Evolutionary conservation across 2,329 filamentous ascomycete genomes (phyloP), one percentile per base, ranked within the genome.

Genomic region (Trichoderma sp.): DNA sequence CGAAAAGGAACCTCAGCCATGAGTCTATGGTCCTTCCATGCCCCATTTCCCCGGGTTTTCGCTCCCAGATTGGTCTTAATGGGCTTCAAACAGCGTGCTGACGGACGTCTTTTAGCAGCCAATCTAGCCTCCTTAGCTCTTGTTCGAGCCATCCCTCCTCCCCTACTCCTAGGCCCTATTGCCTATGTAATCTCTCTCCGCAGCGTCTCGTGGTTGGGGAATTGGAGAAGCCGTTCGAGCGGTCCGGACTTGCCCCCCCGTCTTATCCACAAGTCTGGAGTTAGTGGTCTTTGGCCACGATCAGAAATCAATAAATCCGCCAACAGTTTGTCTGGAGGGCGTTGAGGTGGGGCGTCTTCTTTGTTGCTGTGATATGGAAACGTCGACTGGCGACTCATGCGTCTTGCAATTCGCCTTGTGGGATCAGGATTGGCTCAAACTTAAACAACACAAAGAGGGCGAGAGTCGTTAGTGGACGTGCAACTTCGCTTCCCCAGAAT

Each of bases 1-100:
- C 65, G 55, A 50, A 32, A 59, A 61, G 28, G 62, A 50, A 61
- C 15, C 8, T 32, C 26, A 32, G 26, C 53, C 53, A 68, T 12
- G 6, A 23, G 12, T 28, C 26, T 26, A 30, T 59, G 6, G 26
- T 13, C 23, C 64, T 58, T 67, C 32, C 11, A 30, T 23, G 50
- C 64, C 64, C 64, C 64, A 34, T 43, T 67, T 67, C 66, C 53
- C 66, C 66, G 55, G 66, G 55, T 59, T 61, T 61, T 68, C 26
- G 55, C 36, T 61, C 66, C 66, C 53, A 61, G 43, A 68, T 61
- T 20, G 28, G 53, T 47, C 11, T 23, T 26, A 28, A 58, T 17
- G 53, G 64, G 20, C 36, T 58, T 43, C 20, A 64, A 64, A 67
- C 64, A 67, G 23, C 9, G 64, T 67, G 64, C 53, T 67, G 34